These are phyloP conservation scores for Euphorbia schlechtendalii DNA, from an alignment of 441 rosid genomes.

Conservation along the genomic window DNA sequence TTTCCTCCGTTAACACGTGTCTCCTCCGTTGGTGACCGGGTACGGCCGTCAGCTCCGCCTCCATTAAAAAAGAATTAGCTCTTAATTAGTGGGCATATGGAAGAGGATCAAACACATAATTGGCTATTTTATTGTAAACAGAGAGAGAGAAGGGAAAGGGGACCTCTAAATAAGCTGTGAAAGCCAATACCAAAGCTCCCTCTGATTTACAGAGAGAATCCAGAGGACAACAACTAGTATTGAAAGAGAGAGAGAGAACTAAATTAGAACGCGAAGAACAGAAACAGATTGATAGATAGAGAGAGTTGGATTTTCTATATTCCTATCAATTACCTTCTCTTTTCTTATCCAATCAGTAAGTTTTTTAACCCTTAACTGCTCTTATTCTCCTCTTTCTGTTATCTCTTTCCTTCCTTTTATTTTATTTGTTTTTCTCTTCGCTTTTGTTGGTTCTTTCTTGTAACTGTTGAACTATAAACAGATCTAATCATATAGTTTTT, in stretches of 20 bases:
- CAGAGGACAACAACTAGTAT: slow-evolving; percentile 33
- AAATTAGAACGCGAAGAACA: slow-evolving; percentile 38
- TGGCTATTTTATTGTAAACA: no score
- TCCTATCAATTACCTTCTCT: slow-evolving; percentile 23
- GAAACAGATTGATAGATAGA: slow-evolving; percentile 17
- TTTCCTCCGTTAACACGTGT: not conserved
- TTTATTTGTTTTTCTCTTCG: not conserved
- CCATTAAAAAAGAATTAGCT: not conserved
- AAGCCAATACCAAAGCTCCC: slow-evolving; percentile 34
- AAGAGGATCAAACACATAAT: not conserved
- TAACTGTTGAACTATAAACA: slow-evolving; percentile 18
- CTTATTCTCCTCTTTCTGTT: slow-evolving; percentile 18
- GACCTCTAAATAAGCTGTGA: slow-evolving; percentile 32
- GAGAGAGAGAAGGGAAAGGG: not conserved
- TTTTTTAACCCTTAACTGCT: slow-evolving; percentile 14
- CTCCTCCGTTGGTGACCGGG: not conserved
- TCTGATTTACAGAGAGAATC: slow-evolving; percentile 77
- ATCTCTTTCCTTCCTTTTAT: not conserved
- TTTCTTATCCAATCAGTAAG: slow-evolving; percentile 59
- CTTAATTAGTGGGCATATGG: not conserved
- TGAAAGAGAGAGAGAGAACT: slow-evolving; percentile 24
- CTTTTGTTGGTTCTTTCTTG: not conserved
- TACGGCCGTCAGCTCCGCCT: not conserved
- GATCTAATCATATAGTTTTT: slow-evolving; percentile 35
- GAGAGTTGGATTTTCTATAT: slow-evolving; percentile 17